phyloP scores from a whole-genome alignment of 805 yeast genomes.

The Sugiyamaella lignohabitans region DNA sequence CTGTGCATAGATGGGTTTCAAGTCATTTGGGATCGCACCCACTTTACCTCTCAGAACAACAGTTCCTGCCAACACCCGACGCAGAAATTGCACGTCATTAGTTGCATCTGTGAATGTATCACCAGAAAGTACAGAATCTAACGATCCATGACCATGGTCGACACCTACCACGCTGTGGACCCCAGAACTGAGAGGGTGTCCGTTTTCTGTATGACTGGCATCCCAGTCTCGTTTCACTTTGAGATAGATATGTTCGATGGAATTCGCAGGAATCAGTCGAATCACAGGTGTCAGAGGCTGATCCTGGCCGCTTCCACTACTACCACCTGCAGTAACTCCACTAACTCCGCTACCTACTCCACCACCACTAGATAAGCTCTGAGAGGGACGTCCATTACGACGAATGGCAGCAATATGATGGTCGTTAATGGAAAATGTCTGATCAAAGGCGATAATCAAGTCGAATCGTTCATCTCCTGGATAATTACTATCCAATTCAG shows the following conservation, averaged over 20 bases:
- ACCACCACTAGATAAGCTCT: no score
- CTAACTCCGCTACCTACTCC: neutral
- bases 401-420: conserved; percentile 33
- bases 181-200: neutral
- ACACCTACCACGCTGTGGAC: neutral
- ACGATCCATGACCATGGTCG: neutral
- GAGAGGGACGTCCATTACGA: conserved; percentile 18
- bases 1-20: conserved; percentile 67
- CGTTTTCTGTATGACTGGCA: neutral
- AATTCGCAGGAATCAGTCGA: conserved; percentile 66
- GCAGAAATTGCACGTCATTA: conserved; percentile 42
- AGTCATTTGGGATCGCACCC: conserved; percentile 74
- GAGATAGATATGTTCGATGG: conserved; percentile 66
- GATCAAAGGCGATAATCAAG: conserved; percentile 57
- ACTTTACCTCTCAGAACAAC: conserved; percentile 77
- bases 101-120: conserved; percentile 20
- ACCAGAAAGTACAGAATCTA: no score
- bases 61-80: conserved; percentile 69
- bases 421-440: conserved; percentile 43
- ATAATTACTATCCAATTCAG: conserved; percentile 27
- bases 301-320: no score
- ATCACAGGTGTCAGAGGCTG: conserved; percentile 57
- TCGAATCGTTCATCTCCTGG: conserved; percentile 39
- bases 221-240: conserved; percentile 22
- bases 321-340: no score